These are phyloP conservation scores for Spatholobus suberectus DNA, from an alignment of 306 rosid species.

Conservation along the genomic window DNA sequence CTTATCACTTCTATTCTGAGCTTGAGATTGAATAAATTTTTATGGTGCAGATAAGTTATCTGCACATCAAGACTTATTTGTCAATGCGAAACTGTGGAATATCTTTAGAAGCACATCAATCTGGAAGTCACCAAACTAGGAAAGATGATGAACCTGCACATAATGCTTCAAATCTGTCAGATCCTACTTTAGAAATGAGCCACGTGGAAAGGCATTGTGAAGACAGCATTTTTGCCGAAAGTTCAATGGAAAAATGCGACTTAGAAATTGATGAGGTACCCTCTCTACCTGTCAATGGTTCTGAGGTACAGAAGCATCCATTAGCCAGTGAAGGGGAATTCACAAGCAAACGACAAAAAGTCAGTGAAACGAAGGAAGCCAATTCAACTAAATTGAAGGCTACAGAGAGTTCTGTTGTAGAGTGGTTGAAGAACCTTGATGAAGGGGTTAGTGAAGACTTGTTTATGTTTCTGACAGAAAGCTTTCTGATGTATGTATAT, in stretches of 20 bases:
- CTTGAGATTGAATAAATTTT: constrained; percentile 42
- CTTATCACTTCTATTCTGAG: constrained; percentile 30
- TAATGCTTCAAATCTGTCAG: constrained; percentile 39
- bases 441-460: constrained; percentile 65
- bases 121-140: constrained; percentile 27
- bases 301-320: constrained; percentile 37
- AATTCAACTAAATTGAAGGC: constrained; percentile 50
- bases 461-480: constrained; percentile 5
- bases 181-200: constrained; percentile 29
- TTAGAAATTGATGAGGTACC: constrained; percentile 39
- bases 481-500: constrained; percentile 5
- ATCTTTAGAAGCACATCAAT: constrained; percentile 45
- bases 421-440: constrained; percentile 64
- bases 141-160: constrained; percentile 42
- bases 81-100: constrained; percentile 59
- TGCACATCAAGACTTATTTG: constrained; percentile 71
- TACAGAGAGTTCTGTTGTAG: constrained; percentile 65
- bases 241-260: constrained; percentile 1
- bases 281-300: constrained; percentile 42
- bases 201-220: constrained; percentile 34
- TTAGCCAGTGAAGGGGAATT: constrained; percentile 41
- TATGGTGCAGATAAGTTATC: constrained; percentile 64
- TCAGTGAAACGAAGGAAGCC: constrained; percentile 46
- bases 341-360: constrained; percentile 63
- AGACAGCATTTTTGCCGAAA: constrained; percentile 26